Evolutionary conservation across 352 stramenopile species (phyloP), one percentile per base, ranked within the genome.

Genomic region (Thalassiosira pacifica): DNA sequence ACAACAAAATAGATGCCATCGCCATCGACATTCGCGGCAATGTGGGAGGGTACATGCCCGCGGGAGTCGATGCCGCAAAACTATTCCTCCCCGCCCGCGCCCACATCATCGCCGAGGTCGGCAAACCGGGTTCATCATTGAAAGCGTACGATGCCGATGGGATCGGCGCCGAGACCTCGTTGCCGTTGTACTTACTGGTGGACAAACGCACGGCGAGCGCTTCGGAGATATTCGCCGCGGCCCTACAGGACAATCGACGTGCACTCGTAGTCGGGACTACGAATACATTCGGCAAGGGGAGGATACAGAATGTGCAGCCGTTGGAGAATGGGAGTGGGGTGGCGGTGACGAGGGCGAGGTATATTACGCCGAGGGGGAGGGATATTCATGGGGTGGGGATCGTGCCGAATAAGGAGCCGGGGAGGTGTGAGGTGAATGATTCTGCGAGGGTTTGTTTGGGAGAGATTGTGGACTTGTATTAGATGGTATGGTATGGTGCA

Each of bases 381-480:
- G 88, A 93, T 75, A 77, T 93, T 27, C 78, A 93, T 48, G 76
- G 83, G 16, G 73, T 91, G 4, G 88, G 88, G 22, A 93, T 93
- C 27, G 24, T 42, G 45, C 87, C 87, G 26, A 66, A 92, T 42
- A 74, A 31, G 65, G 37, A 74, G 24, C 68, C 72, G 9, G 63
- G 24, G 19, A 66, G 37, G 16, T 87, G 79, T 64, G 73, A 68
- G 16, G 19, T 22, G 26, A 52, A 65, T 34, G 79, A 87, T 78
- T 77, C 71, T n/a, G 79, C 73, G 31, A 4, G 29, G 22, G 69
- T 26, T 13, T 87, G 79, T 67, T 66, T 87, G 8, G 42, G 13
- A n/a, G 65, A 75, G 65, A 68, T 87, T 32, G 73, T 87, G 53
- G 48, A 59, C 16, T 48, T n/a, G n/a, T n/a, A n/a, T n/a, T n/a